phyloP scores from a whole-genome alignment of 2,329 filamentous ascomycete species.

The Rhynchosporium graminicola region DNA sequence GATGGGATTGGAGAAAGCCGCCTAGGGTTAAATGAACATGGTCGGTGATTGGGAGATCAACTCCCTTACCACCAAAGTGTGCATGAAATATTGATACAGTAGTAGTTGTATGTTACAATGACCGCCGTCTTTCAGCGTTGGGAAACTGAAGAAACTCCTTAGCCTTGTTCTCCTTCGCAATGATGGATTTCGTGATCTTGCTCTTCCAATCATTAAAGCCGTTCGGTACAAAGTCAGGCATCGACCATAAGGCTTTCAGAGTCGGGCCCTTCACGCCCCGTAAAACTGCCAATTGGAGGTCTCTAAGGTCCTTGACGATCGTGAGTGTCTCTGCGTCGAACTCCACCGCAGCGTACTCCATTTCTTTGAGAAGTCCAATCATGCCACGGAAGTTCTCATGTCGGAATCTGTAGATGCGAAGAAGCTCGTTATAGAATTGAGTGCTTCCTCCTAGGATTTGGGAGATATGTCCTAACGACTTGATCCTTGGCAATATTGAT shows the following conservation, averaged over 20 bases:
- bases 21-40: no score
- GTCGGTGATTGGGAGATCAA: no score
- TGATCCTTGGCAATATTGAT: constrained; percentile 65
- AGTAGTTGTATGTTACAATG: constrained; percentile 14
- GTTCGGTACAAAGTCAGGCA: constrained; percentile 36
- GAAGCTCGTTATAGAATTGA: constrained; percentile 67
- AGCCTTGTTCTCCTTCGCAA: constrained; percentile 17
- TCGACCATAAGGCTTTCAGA: constrained; percentile 32
- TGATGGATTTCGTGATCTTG: constrained; percentile 28
- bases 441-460: constrained; percentile 73
- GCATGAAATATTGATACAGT: constrained; percentile 10
- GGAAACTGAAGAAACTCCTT: neutral
- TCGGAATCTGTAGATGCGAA: constrained; percentile 61
- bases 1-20: no score
- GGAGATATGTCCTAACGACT: constrained; percentile 66
- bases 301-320: constrained; percentile 33
- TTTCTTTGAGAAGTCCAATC: constrained; percentile 35
- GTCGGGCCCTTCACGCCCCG: constrained; percentile 28
- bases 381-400: constrained; percentile 51
- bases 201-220: constrained; percentile 32
- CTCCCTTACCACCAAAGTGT: neutral
- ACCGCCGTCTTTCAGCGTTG: neutral
- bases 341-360: constrained; percentile 39
- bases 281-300: constrained; percentile 25
- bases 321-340: constrained; percentile 38